Percentiles rank a stretch among this genome's conserved stretches.
Evolutionary conservation across 768 basidiomycete genomes (phyloP).

Genomic region (Hypholoma sublateritium): DNA sequence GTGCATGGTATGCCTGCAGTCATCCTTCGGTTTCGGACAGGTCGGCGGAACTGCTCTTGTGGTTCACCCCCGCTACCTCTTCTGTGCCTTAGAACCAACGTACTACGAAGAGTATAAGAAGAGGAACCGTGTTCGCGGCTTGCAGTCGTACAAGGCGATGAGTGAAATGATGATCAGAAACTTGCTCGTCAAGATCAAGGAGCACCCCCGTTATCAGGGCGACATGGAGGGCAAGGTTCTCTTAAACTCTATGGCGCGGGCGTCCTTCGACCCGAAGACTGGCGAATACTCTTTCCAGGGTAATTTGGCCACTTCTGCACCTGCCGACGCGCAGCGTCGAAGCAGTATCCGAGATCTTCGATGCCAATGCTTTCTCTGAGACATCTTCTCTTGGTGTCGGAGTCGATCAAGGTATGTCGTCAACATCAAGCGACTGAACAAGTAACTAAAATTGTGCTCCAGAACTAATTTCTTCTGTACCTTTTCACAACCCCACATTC

Average conservation of each 20-base stretch:
- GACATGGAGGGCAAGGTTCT: constrained; percentile 88
- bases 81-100: constrained; percentile 80
- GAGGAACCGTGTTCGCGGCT: constrained; percentile 64
- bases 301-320: constrained; percentile 36
- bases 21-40: constrained; percentile 98
- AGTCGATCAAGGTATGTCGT: not conserved
- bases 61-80: constrained; percentile 88
- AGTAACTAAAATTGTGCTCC: constrained; percentile 10
- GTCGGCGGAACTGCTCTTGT: constrained; percentile 92
- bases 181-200: constrained; percentile 93
- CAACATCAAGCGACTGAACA: not conserved
- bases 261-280: constrained; percentile 76
- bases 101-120: constrained; percentile 75
- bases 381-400: too few species aligned
- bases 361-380: too few species aligned
- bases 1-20: constrained; percentile 86
- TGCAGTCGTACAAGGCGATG: constrained; percentile 85
- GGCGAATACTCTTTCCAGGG: constrained; percentile 81
- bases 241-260: constrained; percentile 91
- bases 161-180: constrained; percentile 95
- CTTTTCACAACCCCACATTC: constrained; percentile 86
- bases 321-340: too few species aligned
- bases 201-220: constrained; percentile 80
- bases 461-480: constrained; percentile 93
- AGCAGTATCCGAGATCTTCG: too few species aligned